phyloP scores from a whole-genome alignment of 352 stramenopile genomes.

The Aphanomyces euteiches region DNA sequence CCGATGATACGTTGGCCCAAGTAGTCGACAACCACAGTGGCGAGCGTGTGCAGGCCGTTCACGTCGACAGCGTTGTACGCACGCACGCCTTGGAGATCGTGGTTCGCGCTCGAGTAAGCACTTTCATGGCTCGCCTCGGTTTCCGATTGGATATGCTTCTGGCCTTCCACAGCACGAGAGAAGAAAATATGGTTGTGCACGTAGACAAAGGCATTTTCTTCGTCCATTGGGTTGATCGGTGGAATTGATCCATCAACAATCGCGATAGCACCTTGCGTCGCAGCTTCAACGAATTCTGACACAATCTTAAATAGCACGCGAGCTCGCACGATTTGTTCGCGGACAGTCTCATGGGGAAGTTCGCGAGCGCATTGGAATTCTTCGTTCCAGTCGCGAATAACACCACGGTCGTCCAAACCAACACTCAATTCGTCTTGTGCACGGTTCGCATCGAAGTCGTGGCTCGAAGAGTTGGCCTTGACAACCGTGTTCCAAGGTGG shows the following conservation, averaged over 20 bases:
- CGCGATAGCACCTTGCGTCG: conserved; percentile 82
- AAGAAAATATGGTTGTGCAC: conserved; percentile 99
- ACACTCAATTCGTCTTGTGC: conserved; percentile 90
- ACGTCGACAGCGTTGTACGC: conserved; percentile 91
- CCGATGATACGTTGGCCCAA: conserved; percentile 92
- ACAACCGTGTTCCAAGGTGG: conserved; percentile 68
- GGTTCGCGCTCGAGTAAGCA: conserved; percentile 81
- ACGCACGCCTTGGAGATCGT: conserved; percentile 86
- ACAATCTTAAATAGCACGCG: conserved; percentile 94
- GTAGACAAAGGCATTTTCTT: conserved; percentile 90
- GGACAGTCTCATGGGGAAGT: conserved; percentile 66
- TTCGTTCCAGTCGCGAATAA: conserved; percentile 96
- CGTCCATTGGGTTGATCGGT: conserved; percentile 96
- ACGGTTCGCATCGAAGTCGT: conserved; percentile 75
- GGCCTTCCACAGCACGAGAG: conserved; percentile 86
- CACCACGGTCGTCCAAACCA: conserved; percentile 90
- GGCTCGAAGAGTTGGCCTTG: conserved; percentile 37
- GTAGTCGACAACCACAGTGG: conserved; percentile 94
- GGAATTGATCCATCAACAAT: conserved; percentile 93
- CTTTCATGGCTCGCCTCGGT: conserved; percentile 41
- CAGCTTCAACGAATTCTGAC: conserved; percentile 93
- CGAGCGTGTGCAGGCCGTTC: conserved; percentile 89
- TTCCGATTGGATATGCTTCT: conserved; percentile 70
- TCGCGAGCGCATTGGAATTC: conserved; percentile 92
- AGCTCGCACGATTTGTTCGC: conserved; percentile 89